Base-by-base conservation (phyloP, 352 stramenopile species). In the Halophytophthora batemanensis region DNA sequence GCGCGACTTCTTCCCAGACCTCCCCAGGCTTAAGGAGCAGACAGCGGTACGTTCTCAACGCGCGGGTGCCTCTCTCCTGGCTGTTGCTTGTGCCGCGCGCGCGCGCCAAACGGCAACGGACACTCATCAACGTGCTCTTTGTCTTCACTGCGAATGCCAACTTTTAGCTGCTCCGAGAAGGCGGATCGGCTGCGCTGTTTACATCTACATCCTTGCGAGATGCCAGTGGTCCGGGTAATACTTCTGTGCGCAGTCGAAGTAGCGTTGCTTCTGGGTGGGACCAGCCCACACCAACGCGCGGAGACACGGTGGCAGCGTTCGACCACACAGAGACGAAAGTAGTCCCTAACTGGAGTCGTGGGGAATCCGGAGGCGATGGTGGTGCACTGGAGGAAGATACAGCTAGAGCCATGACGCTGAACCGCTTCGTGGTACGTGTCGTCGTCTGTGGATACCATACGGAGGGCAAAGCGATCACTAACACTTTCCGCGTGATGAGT, bases 1-100 rank as follows among this genome's bases (percentile, higher is more conserved):
- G 71, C 82, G 84, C 44, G 82, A 91, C 64, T 94, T 92, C 72
- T 94, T 94, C 59, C 84, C 84, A 23, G 82, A 90, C 50, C 66
- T 92, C 2, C 47, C 62, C 11, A 62, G 55, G 33, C 74, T 94
- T 38, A 75, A 83, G 43, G 39, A 50, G n/a, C 74, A 86, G 48
- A 75, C 61, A 17, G 59, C 73, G 65, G 79, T 90, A 35, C 33
- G 63, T 39, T 14, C 28, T 6, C 15, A 31, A 8, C 11, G 0
- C 18, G 3, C 18, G n/a, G 28, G 6, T 42, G 4, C 25, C 7
- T 17, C 41, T 31, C 35, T 21, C 14, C 25, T 15, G 17, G 19
- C 39, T 34, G 33, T n/a, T 14, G 13, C n/a, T 34, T 28, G 28
- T 25, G 23, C 10, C 33, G 22, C 46, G 29, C 4, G 25, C 43